Conservation (phyloP, 1,284 basidiomycete genomes). For the Ustilago crameri region DNA sequence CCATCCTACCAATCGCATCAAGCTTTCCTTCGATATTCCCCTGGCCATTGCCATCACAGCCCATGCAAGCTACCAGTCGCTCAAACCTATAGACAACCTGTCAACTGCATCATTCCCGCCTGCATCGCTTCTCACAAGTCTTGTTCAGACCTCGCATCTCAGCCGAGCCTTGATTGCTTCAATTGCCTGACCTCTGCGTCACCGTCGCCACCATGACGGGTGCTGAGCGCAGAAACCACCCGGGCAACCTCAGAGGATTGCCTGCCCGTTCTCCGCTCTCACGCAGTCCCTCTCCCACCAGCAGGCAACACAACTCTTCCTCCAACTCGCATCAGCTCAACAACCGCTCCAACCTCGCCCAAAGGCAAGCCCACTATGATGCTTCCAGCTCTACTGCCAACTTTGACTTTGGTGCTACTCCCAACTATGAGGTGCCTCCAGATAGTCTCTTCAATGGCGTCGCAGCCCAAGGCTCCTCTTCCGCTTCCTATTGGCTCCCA, state of each 20-base stretch:
- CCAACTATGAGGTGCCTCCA: slow-evolving; percentile 48
- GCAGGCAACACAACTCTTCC: slow-evolving; percentile 11
- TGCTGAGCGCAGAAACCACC: slow-evolving; percentile 40
- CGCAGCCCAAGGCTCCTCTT: slow-evolving; percentile 8
- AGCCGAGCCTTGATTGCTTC: not conserved
- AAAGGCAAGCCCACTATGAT: slow-evolving; percentile 33
- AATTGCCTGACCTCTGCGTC: slow-evolving; percentile 4
- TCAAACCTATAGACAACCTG: not conserved
- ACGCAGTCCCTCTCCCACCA: slow-evolving; percentile 28
- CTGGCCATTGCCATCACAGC: not conserved
- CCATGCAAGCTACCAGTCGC: not conserved
- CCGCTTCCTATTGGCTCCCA: slow-evolving; percentile 25
- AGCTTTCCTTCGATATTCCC: no score
- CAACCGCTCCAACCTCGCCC: slow-evolving; percentile 24
- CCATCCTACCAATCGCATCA: no score
- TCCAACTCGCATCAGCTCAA: slow-evolving; percentile 10
- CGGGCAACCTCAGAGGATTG: slow-evolving; percentile 27
- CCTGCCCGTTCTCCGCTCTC: slow-evolving; percentile 21
- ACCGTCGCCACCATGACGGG: slow-evolving; percentile 30
- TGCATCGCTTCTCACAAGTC: no score
- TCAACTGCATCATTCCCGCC: not conserved
- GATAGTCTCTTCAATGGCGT: slow-evolving; percentile 30
- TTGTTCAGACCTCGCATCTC: no score
- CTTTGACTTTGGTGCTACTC: slow-evolving; percentile 36
- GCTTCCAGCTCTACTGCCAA: slow-evolving; percentile 14